Conservation (phyloP, 2,329 filamentous ascomycete genomes). For the Chaetomium sp. region DNA sequence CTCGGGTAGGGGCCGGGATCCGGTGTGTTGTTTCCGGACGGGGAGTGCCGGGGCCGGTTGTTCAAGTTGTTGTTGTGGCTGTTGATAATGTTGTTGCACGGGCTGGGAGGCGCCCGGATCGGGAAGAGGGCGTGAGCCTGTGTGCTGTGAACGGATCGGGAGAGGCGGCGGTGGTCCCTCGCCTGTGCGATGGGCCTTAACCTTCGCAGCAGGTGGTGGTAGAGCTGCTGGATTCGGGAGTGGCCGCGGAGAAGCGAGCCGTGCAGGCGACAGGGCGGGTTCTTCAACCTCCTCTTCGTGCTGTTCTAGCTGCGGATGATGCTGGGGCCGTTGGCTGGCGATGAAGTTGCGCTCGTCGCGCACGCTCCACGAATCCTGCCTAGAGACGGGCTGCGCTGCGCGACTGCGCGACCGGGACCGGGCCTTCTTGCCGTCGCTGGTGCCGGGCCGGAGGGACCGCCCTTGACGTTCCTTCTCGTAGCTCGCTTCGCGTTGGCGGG, state of each 20-base stretch:
- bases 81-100: conserved; percentile 14
- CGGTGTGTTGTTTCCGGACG: conserved; percentile 3
- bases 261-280: conserved; percentile 10
- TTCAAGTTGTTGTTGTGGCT: conserved; percentile 36
- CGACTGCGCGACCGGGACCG: conserved; percentile 38
- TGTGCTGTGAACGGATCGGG: conserved; percentile 25
- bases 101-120: conserved; percentile 24
- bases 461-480: conserved; percentile 52
- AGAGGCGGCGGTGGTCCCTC: conserved; percentile 17
- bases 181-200: conserved; percentile 30
- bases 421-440: conserved; percentile 28
- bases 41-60: conserved; percentile 14
- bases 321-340: conserved; percentile 45
- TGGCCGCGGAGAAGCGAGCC: conserved; percentile 32
- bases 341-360: conserved; percentile 59
- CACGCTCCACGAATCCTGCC: conserved; percentile 56
- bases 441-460: conserved; percentile 34
- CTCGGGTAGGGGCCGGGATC: conserved; percentile 1
- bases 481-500: conserved; percentile 57
- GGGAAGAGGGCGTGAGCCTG: conserved; percentile 27
- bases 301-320: conserved; percentile 29
- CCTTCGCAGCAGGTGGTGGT: conserved; percentile 21
- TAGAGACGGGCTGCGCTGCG: conserved; percentile 36
- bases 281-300: conserved; percentile 19
- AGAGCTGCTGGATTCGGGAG: conserved; percentile 34